Conservation (phyloP, 1,139 yeast genomes). For the Diutina mesorugosa region DNA sequence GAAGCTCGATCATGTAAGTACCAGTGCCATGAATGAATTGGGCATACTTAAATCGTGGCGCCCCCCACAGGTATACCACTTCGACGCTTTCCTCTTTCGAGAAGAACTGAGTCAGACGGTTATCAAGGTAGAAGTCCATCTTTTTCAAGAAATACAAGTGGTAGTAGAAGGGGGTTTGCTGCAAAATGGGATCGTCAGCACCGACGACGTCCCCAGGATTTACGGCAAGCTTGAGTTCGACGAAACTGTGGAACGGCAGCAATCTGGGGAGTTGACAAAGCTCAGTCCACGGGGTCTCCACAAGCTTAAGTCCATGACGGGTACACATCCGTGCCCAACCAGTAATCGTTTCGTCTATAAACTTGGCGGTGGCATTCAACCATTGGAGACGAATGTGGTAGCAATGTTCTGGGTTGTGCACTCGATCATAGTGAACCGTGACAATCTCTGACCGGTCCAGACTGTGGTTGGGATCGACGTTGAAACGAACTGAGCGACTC, state of each 20-base stretch:
- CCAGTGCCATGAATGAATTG: constrained; percentile 90
- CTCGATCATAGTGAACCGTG: constrained; percentile 79
- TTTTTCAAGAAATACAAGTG: constrained; percentile 50
- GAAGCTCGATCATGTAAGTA: constrained; percentile 74
- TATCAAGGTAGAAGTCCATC: constrained; percentile 71
- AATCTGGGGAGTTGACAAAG: constrained; percentile 60
- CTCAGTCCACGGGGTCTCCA: constrained; percentile 91
- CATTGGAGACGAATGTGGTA: constrained; percentile 87
- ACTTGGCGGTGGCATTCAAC: constrained; percentile 80
- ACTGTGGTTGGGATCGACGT: constrained; percentile 61
- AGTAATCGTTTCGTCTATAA: constrained; percentile 78
- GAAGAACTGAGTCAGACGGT: constrained; percentile 58
- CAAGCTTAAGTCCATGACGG: constrained; percentile 71
- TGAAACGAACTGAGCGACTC: constrained; percentile 18
- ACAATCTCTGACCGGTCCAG: constrained; percentile 72
- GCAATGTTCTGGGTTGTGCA: constrained; percentile 92
- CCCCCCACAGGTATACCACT: constrained; percentile 83
- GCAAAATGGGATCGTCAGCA: constrained; percentile 29
- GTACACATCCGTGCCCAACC: constrained; percentile 78
- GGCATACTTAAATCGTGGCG: constrained; percentile 66
- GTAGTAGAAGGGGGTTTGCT: constrained; percentile 43
- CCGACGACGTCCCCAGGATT: constrained; percentile 65
- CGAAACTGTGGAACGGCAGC: constrained; percentile 84
- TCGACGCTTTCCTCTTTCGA: constrained; percentile 34
- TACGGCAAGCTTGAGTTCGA: constrained; percentile 48